These are phyloP conservation scores for Akanthomyces dipterigenus DNA, from an alignment of 2,329 filamentous ascomycete genomes.

Conservation along the genomic window DNA sequence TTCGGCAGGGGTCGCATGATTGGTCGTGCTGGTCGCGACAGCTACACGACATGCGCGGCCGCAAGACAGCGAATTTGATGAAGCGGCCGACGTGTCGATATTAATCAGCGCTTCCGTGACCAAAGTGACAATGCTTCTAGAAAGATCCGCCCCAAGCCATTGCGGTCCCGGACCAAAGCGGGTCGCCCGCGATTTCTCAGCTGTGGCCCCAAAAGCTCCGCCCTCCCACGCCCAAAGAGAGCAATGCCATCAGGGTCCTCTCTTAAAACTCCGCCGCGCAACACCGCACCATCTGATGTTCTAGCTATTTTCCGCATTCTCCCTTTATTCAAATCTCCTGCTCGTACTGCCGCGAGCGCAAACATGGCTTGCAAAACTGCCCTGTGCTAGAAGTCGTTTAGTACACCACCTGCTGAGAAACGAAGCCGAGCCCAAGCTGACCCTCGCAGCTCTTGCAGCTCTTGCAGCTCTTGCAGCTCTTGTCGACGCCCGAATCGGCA, in stretches of 20 bases:
- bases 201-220: neutral
- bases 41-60: no score
- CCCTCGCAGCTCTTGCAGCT: neutral
- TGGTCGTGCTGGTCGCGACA: neutral
- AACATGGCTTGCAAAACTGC: neutral
- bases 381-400: neutral
- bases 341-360: neutral
- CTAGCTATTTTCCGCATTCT: neutral
- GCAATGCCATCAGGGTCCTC: neutral
- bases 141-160: neutral
- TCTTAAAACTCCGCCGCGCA: neutral
- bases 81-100: no score
- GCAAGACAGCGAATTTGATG: no score
- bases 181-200: neutral
- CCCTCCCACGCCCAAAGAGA: neutral
- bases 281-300: neutral
- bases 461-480: neutral
- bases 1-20: neutral
- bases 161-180: neutral
- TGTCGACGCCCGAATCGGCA: neutral
- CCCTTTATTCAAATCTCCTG: neutral
- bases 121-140: neutral
- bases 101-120: neutral
- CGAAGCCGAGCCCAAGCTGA: neutral
- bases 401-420: neutral